A percentile compares a stretch with the other conserved stretches of the same genome.
Conservation (phyloP, 129 eudicot species). For the Gnaphalium uliginosum region DNA sequence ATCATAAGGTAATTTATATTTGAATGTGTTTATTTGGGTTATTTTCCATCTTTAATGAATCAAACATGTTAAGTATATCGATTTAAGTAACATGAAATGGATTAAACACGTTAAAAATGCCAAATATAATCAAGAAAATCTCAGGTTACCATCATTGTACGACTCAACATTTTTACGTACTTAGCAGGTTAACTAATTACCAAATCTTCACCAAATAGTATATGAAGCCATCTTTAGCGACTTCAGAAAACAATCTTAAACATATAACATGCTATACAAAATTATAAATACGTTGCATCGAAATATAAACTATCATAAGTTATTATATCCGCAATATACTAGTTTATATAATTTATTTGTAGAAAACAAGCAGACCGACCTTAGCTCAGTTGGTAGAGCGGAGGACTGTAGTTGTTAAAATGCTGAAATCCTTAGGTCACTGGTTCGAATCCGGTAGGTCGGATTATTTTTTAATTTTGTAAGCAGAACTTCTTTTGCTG, state of each 20-base stretch:
- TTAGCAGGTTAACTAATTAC: too few species aligned
- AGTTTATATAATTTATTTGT: too few species aligned
- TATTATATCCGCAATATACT: too few species aligned
- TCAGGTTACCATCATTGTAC: too few species aligned
- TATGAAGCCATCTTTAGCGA: neutral
- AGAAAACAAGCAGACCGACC: constrained; percentile 30
- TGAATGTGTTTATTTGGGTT: neutral
- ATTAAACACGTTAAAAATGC: too few species aligned
- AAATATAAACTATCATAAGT: constrained; percentile 10
- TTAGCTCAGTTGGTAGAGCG: constrained; percentile 95
- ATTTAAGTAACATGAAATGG: neutral
- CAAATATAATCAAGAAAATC: too few species aligned
- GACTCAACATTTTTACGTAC: too few species aligned
- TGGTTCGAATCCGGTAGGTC: too few species aligned
- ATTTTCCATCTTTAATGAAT: too few species aligned
- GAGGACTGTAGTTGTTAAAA: constrained; percentile 62
- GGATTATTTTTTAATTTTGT: too few species aligned
- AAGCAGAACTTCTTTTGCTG: too few species aligned
- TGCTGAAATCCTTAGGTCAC: too few species aligned
- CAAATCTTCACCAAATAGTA: neutral
- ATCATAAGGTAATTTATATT: neutral
- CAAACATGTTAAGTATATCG: neutral
- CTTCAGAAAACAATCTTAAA: neutral
- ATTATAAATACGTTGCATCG: neutral
- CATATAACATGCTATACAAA: neutral